These are phyloP conservation scores for Monosporascus sp. DNA, from an alignment of 2,329 filamentous ascomycete genomes.

Conservation along the genomic window DNA sequence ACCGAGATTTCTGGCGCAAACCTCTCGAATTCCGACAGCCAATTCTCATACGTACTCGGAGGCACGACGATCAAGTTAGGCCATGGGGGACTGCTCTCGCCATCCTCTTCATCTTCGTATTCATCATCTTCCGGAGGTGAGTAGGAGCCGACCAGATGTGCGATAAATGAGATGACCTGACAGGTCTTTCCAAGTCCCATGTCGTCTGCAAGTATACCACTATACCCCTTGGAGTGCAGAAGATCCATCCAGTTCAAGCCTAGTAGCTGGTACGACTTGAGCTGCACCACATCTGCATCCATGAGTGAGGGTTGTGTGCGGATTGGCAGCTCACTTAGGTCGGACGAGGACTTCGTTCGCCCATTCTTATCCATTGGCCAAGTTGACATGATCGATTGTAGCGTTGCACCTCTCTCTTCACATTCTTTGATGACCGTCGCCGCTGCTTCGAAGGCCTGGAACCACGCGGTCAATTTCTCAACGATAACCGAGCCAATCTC, in stretches of 20 bases:
- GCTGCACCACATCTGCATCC: constrained; percentile 60
- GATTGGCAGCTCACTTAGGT: constrained; percentile 36
- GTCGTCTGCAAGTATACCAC: constrained; percentile 91
- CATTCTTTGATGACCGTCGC: constrained; percentile 36
- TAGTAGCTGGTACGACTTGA: constrained; percentile 93
- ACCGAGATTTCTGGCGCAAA: constrained; percentile 78
- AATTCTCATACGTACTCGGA: constrained; percentile 91
- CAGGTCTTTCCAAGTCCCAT: constrained; percentile 98
- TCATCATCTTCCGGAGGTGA: not conserved
- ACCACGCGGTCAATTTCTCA: constrained; percentile 39
- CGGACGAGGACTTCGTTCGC: constrained; percentile 29
- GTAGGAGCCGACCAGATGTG: constrained; percentile 69
- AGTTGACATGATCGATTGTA: constrained; percentile 21
- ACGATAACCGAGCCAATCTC: constrained; percentile 28
- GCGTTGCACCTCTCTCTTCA: constrained; percentile 39
- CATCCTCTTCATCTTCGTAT: constrained; percentile 20
- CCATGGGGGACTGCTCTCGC: constrained; percentile 46
- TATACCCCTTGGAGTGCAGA: constrained; percentile 72
- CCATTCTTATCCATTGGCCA: constrained; percentile 28
- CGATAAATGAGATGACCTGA: constrained; percentile 88
- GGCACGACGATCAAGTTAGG: constrained; percentile 84
- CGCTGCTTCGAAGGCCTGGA: constrained; percentile 41
- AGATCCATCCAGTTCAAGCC: constrained; percentile 92
- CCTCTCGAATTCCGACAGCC: constrained; percentile 81
- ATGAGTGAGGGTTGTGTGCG: constrained; percentile 69